Evolutionary conservation across 176 grass and related monocot species (phyloP), one percentile per base, ranked within the genome.

Genomic region (Chrysopogon serrulatus): DNA sequence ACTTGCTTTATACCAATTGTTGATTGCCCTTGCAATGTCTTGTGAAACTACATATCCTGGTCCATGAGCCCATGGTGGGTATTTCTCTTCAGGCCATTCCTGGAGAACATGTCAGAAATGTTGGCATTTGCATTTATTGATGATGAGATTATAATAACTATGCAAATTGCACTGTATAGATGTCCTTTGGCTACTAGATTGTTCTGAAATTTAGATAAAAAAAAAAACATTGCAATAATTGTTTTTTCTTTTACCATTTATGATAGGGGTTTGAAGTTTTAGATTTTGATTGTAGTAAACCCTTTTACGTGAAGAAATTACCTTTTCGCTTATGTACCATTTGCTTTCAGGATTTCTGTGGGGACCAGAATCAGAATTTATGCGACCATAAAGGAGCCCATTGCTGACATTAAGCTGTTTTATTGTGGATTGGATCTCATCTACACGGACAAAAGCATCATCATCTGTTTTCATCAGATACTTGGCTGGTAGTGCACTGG

Each of bases 391-490:
- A 73, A 98, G 87, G 72, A 98, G 84, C 32, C 89, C 93, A 19
- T 78, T 74, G 15, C 76, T 93, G 80, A 92, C 64, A 78, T 95
- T 95, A 51, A 87, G 78, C 76, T 63, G 65, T 18, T 90, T 83
- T 73, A 98, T 28, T 33, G 91, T 87, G 45, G 87, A 87, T 61
- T 92, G 83, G 53, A 98, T 86, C 84, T 91, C 88, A 24, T 98
- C 93, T 49, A 98, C 87, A 65, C 96, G 96, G n/a, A 98, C 91
- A 83, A 98, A 98, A 81, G 96, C 87, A 89, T 98, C 96, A 81
- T 98, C 96, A 35, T 98, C 93, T 92, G 96, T 98, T 82, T 98
- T 98, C 96, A 98, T 95, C 53, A 95, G 79, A 71, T 93, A 93
- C 73, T 91, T 93, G 31, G 93, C 93, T 35, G 91, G 90, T 84